A percentile compares a stretch with the other conserved stretches of the same genome.
Evolutionary conservation across 495 filamentous ascomycete species (phyloP).

Genomic region (Penicillium flavigenum): DNA sequence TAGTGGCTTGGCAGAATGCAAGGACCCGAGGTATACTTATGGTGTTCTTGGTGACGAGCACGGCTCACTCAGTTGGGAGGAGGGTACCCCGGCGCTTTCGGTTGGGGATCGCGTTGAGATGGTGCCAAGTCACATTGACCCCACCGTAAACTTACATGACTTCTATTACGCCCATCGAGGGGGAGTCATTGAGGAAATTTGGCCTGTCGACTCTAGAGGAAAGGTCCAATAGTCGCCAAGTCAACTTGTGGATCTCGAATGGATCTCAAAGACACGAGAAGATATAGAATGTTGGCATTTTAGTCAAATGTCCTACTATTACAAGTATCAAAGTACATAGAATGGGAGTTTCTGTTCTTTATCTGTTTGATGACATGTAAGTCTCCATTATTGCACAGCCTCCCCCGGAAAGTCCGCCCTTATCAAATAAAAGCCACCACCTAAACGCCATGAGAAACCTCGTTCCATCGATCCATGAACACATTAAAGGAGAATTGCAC

Average conservation of each 20-base stretch:
- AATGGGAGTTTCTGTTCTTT: background rate
- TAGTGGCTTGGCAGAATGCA: conserved; percentile 41
- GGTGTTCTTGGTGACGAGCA: conserved; percentile 41
- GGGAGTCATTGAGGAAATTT: conserved; percentile 38
- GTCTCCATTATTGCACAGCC: background rate
- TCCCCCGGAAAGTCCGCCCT: background rate
- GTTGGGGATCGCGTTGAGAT: conserved; percentile 40
- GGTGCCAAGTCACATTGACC: conserved; percentile 43
- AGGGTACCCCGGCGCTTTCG: conserved; percentile 22
- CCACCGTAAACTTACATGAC: conserved; percentile 41
- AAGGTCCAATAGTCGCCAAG: conserved; percentile 34
- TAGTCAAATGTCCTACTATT: background rate
- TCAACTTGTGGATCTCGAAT: background rate
- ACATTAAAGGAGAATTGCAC: background rate
- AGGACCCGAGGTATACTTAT: conserved; percentile 33
- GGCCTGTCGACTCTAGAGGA: conserved; percentile 40
- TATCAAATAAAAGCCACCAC: background rate
- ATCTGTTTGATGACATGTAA: background rate
- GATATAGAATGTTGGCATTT: background rate
- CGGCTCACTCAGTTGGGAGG: conserved; percentile 36
- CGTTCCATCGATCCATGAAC: background rate
- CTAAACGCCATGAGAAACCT: background rate
- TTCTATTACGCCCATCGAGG: conserved; percentile 37
- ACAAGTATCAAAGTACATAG: background rate
- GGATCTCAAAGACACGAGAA: background rate